phyloP scores from a whole-genome alignment of 768 basidiomycete genomes.

The Mycena capillaripes region DNA sequence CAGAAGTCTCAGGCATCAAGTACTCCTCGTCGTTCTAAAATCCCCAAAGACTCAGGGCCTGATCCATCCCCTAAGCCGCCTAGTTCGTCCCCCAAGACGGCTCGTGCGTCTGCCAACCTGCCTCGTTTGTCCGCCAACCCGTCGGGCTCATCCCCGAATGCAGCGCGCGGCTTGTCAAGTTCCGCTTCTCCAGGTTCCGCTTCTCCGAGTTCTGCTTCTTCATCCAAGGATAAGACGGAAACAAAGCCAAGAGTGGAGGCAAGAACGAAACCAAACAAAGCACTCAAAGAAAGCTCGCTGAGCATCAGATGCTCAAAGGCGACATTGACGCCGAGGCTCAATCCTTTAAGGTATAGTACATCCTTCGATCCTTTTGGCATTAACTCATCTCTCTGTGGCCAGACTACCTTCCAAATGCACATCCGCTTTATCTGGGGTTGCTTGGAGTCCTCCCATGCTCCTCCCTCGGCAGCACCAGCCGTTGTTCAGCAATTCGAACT shows the following conservation, averaged over 20 bases:
- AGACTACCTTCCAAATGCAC: constrained; percentile 13
- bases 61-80: background rate
- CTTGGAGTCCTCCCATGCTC: background rate
- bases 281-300: constrained; percentile 2
- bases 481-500: constrained; percentile 11
- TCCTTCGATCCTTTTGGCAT: background rate
- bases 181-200: background rate
- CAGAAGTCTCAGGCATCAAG: background rate
- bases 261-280: background rate
- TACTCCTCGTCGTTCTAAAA: background rate
- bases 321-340: background rate
- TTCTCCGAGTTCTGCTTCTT: background rate
- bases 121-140: background rate
- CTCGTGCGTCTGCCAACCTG: background rate
- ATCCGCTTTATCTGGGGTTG: constrained; percentile 3
- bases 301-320: constrained; percentile 23
- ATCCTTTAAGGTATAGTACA: constrained; percentile 18
- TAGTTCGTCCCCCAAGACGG: background rate
- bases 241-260: background rate
- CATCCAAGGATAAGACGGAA: constrained; percentile 1
- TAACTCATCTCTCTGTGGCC: background rate
- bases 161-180: background rate
- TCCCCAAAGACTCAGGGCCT: background rate
- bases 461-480: background rate
- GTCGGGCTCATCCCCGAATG: background rate